These are phyloP conservation scores for Digitaria exilis DNA, from an alignment of 202 grass and related monocot species.

Conservation along the genomic window DNA sequence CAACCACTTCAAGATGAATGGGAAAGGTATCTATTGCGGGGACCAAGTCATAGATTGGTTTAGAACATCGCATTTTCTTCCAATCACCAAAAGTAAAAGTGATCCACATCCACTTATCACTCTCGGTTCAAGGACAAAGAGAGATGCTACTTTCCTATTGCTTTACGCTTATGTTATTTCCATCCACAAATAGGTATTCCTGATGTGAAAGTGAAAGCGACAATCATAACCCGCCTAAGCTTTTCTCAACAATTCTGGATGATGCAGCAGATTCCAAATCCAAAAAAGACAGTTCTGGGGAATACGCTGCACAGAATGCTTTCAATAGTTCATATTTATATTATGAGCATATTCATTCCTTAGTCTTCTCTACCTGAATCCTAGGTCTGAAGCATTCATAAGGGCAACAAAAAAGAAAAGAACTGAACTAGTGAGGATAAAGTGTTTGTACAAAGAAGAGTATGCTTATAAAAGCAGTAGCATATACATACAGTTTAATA, in stretches of 20 bases:
- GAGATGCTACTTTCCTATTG: constrained; percentile 18
- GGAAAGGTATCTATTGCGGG: constrained; percentile 13
- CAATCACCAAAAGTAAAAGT: constrained; percentile 23
- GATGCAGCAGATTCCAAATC: constrained; percentile 12
- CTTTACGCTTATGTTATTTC: constrained; percentile 29
- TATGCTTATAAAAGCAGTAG: neutral
- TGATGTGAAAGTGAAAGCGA: constrained; percentile 22
- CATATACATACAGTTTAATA: neutral
- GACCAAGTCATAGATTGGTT: constrained; percentile 11
- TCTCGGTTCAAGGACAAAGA: constrained; percentile 13
- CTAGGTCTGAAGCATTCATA: neutral
- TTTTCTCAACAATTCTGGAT: constrained; percentile 36
- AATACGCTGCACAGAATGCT: neutral
- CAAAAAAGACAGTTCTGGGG: neutral
- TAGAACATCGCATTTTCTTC: constrained; percentile 3
- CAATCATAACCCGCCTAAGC: constrained; percentile 21
- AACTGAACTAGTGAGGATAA: neutral
- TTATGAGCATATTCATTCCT: neutral
- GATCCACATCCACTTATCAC: neutral
- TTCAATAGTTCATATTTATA: neutral
- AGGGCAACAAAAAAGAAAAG: neutral
- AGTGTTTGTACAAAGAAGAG: neutral
- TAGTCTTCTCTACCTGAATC: neutral
- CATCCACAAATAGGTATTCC: constrained; percentile 38
- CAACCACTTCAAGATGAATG: constrained; percentile 32